Evolutionary conservation across 1,284 basidiomycete genomes (phyloP).

Genomic region (Naganishia sp.): DNA sequence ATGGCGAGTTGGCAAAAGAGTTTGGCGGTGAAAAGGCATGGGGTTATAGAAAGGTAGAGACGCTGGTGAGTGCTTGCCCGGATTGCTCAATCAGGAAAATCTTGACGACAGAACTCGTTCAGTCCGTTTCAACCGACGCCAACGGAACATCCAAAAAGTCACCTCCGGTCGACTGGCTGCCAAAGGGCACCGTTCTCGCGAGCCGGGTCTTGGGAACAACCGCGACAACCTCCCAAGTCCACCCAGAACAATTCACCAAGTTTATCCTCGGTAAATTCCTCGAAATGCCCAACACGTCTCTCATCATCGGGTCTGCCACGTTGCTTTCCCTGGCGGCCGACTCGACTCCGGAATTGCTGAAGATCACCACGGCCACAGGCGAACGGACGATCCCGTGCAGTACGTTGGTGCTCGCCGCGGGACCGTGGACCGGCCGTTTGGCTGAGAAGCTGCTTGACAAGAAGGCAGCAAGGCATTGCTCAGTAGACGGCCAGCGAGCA

Average conservation of each 20-base stretch:
- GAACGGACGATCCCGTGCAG: slow-evolving; percentile 43
- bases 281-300: slow-evolving; percentile 39
- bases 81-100: background rate
- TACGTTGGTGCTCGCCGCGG: slow-evolving; percentile 70
- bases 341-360: slow-evolving; percentile 5
- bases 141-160: slow-evolving; percentile 40
- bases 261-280: slow-evolving; percentile 64
- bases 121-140: slow-evolving; percentile 51
- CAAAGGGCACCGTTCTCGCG: slow-evolving; percentile 43
- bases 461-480: slow-evolving; percentile 38
- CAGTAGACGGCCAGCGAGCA: slow-evolving; percentile 53
- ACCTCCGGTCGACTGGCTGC: slow-evolving; percentile 49
- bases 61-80: slow-evolving; percentile 44
- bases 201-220: slow-evolving; percentile 45
- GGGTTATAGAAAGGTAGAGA: slow-evolving; percentile 75
- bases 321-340: background rate
- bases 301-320: slow-evolving; percentile 43
- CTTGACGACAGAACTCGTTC: background rate
- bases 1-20: slow-evolving; percentile 72
- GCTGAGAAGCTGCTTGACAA: slow-evolving; percentile 53
- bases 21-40: slow-evolving; percentile 72
- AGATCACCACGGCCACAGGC: background rate
- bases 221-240: slow-evolving; percentile 59
- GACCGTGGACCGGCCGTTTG: slow-evolving; percentile 78
- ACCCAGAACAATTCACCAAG: slow-evolving; percentile 75